phyloP scores from a whole-genome alignment of 768 basidiomycete genomes.

The Tricholoma terreum region DNA sequence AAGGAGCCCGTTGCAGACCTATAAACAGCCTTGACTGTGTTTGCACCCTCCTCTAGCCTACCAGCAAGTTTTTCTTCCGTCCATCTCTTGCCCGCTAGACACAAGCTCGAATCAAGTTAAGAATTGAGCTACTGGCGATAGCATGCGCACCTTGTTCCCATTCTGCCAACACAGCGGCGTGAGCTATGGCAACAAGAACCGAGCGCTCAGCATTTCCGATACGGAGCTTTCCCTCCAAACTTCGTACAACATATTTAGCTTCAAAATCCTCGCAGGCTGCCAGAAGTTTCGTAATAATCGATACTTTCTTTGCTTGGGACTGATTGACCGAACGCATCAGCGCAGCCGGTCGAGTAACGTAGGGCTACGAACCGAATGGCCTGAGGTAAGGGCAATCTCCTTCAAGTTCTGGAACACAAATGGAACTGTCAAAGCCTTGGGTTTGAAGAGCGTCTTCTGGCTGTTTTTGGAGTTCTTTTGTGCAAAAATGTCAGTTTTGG shows the following conservation, averaged over 20 bases:
- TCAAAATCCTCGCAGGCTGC: constrained; percentile 90
- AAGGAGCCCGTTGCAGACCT: constrained; percentile 50
- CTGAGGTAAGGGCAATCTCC: constrained; percentile 85
- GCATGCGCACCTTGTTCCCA: constrained; percentile 42
- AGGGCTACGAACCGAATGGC: constrained; percentile 62
- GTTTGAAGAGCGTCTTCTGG: constrained; percentile 93
- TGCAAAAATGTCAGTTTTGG: background rate
- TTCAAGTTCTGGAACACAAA: constrained; percentile 87
- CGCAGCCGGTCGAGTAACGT: background rate
- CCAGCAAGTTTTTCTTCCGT: constrained; percentile 67
- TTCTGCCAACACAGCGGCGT: constrained; percentile 83
- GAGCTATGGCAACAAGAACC: constrained; percentile 91
- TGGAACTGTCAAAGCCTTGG: constrained; percentile 84
- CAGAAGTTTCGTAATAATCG: constrained; percentile 89
- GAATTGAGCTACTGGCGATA: background rate
- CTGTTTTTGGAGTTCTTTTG: constrained; percentile 85
- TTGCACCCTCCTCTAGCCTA: constrained; percentile 73
- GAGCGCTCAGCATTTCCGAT: constrained; percentile 97
- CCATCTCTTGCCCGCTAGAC: constrained; percentile 68
- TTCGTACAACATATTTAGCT: constrained; percentile 95
- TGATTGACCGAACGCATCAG: constrained; percentile 28
- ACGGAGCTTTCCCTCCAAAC: constrained; percentile 93
- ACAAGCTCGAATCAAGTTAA: constrained; percentile 4
- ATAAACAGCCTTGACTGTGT: constrained; percentile 85
- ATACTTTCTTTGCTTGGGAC: constrained; percentile 95